Conservation (phyloP, 331 rosid genomes). For the Prunus yedoensis region DNA sequence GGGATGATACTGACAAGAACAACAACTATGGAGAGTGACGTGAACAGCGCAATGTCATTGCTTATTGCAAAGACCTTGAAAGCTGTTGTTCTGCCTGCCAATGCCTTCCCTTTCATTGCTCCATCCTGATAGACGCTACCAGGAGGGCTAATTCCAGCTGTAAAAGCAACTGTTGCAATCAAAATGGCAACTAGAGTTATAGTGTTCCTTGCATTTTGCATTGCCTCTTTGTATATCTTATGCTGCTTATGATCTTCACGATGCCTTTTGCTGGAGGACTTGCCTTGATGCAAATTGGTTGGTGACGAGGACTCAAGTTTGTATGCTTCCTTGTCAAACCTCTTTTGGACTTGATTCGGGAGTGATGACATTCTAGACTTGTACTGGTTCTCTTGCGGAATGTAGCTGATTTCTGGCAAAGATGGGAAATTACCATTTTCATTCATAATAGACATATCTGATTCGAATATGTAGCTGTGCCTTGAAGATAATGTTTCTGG, state of each 20-base stretch:
- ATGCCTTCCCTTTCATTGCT: constrained; percentile 42
- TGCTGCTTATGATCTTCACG: constrained; percentile 19
- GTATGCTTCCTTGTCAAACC: constrained; percentile 20
- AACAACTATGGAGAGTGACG: constrained; percentile 57
- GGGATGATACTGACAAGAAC: constrained; percentile 74
- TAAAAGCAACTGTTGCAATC: constrained; percentile 65
- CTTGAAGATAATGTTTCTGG: constrained; percentile 22
- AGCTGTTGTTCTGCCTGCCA: constrained; percentile 39
- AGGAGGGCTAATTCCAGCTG: constrained; percentile 64
- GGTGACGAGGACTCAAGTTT: constrained; percentile 24
- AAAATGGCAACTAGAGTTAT: constrained; percentile 52
- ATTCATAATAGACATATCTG: constrained; percentile 17
- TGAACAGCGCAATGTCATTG: constrained; percentile 58
- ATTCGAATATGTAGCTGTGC: constrained; percentile 10
- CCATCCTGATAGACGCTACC: constrained; percentile 59
- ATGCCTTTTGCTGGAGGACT: no score
- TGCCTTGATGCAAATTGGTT: constrained; percentile 11
- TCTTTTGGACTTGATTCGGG: constrained; percentile 28
- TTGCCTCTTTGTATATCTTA: constrained; percentile 54
- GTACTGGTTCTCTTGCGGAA: constrained; percentile 17
- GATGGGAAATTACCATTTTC: constrained; percentile 22
- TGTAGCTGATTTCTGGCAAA: constrained; percentile 7
- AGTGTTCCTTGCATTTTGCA: constrained; percentile 67
- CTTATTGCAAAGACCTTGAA: constrained; percentile 63
- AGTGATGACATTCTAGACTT: constrained; percentile 33